phyloP scores from a whole-genome alignment of 495 filamentous ascomycete species.

The Pseudoneurospora amorphoporcata region DNA sequence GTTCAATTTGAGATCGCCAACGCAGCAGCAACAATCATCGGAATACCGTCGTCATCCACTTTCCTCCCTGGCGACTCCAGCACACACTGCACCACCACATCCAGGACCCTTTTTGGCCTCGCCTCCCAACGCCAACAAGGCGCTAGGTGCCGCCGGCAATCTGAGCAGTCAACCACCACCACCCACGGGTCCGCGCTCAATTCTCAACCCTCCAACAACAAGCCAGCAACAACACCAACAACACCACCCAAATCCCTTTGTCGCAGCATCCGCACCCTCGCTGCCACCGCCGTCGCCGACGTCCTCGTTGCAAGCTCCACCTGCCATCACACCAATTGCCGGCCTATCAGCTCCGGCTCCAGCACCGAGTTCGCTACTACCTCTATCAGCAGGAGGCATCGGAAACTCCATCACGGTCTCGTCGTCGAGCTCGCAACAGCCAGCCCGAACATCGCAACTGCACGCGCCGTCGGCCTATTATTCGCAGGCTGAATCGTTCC shows the following conservation, averaged over 20 bases:
- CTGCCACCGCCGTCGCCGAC: slow-evolving; percentile 5
- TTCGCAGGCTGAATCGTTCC: slow-evolving; percentile 11
- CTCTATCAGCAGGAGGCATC: background rate
- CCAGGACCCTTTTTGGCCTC: slow-evolving; percentile 12
- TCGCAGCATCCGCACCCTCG: slow-evolving; percentile 13
- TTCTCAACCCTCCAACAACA: slow-evolving; percentile 14
- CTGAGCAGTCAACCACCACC: background rate
- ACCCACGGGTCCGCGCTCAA: slow-evolving; percentile 17
- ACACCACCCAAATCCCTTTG: slow-evolving; percentile 15
- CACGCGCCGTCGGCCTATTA: slow-evolving; percentile 26
- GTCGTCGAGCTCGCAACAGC: slow-evolving; percentile 11
- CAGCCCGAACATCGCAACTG: slow-evolving; percentile 18
- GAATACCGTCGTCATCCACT: background rate
- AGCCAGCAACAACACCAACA: background rate
- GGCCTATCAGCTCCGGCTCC: slow-evolving; percentile 1
- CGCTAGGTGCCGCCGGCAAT: background rate
- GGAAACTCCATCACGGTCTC: background rate
- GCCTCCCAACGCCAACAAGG: slow-evolving; percentile 13
- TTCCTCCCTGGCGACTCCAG: background rate
- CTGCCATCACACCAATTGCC: slow-evolving; percentile 8
- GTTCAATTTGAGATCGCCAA: slow-evolving; percentile 30
- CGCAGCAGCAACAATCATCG: slow-evolving; percentile 26
- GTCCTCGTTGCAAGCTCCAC: slow-evolving; percentile 19
- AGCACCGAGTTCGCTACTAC: slow-evolving; percentile 1
- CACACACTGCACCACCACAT: background rate